These are phyloP conservation scores for Fusarium lyarnte DNA, from an alignment of 2,329 filamentous ascomycete genomes.

Conservation along the genomic window DNA sequence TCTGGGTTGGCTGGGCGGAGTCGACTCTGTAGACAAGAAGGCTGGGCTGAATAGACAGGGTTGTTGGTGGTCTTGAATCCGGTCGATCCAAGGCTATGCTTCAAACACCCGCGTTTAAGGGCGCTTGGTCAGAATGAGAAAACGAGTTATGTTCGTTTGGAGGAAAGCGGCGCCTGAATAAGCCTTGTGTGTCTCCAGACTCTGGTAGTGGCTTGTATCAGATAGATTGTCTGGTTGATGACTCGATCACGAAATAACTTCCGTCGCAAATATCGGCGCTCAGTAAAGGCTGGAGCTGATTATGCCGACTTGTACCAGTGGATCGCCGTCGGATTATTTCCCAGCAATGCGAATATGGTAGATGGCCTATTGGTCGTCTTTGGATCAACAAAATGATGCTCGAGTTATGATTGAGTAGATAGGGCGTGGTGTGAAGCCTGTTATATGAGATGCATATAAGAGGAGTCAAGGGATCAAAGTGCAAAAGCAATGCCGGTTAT, in stretches of 20 bases:
- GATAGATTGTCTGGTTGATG: slow-evolving; percentile 24
- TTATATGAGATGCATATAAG: neutral
- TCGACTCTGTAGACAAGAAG: slow-evolving; percentile 36
- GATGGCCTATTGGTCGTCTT: slow-evolving; percentile 6
- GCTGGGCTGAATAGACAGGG: slow-evolving; percentile 42
- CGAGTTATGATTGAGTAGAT: neutral
- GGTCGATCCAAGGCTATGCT: slow-evolving; percentile 10
- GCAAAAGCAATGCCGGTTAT: neutral
- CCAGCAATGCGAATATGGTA: slow-evolving; percentile 18
- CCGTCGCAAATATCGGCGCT: slow-evolving; percentile 1
- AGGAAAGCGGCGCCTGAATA: slow-evolving; percentile 21
- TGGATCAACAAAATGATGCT: slow-evolving; percentile 5
- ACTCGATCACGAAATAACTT: slow-evolving; percentile 15
- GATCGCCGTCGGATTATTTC: slow-evolving; percentile 28
- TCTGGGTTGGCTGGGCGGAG: slow-evolving; percentile 45
- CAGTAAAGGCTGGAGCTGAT: slow-evolving; percentile 18
- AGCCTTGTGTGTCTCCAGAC: slow-evolving; percentile 17
- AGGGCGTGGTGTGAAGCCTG: neutral
- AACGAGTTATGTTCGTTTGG: slow-evolving; percentile 8
- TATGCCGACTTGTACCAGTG: slow-evolving; percentile 30
- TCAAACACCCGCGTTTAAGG: slow-evolving; percentile 23
- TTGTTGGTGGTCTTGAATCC: slow-evolving; percentile 36
- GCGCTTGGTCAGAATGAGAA: slow-evolving; percentile 13
- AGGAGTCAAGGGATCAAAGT: slow-evolving; percentile 1
- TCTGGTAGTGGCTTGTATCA: slow-evolving; percentile 33